Base-by-base conservation (phyloP, 1,284 basidiomycete genomes). In the Microbotryomycetes sp. region DNA sequence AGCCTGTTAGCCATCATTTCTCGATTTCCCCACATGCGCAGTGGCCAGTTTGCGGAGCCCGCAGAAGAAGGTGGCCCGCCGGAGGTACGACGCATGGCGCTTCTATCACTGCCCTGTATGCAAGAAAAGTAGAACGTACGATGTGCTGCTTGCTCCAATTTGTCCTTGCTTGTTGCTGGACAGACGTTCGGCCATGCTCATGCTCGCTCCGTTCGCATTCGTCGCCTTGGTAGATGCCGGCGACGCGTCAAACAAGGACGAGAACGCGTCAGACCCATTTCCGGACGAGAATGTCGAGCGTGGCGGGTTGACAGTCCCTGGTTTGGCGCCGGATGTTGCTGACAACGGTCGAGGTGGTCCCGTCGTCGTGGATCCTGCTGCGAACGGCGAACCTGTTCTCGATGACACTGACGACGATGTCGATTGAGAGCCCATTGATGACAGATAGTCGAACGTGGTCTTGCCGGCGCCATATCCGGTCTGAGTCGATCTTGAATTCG, bases 371-470 rank as follows among this genome's bases (percentile, higher is more conserved):
- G 58, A 25, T 67, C 61, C 36, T 65, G n/a, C 32, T 12, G 46
- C 25, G 32, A 56, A 42, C 19, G 36, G 36, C 36, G 36, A 9
- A 19, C 19, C 19, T 42, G 36, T 12, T 9, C 36, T 9, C 19
- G 36, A 42, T 19, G 9, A n/a, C 45, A 28, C 16, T 32, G 42
- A 5, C 59, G 65, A 59, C 6, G 63, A 52, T 28, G 65, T 62
- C 26, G 50, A 48, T 25, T 65, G 60, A 64, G 58, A 46, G 23
- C 64, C 58, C 23, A 64, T 51, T 64, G 55, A 36, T 7, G 71
- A 60, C 29, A 76, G 68, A 58, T 73, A 71, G 63, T 76, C 75
- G 59, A 76, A 76, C 3, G 75, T 62, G 46, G 49, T 48, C 6
- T 66, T 46, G 51, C 65, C 49, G 26, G 63, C 50, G 58, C 47